Base-by-base conservation (phyloP, 163 green algal genomes). In the Scenedesmus sp. region DNA sequence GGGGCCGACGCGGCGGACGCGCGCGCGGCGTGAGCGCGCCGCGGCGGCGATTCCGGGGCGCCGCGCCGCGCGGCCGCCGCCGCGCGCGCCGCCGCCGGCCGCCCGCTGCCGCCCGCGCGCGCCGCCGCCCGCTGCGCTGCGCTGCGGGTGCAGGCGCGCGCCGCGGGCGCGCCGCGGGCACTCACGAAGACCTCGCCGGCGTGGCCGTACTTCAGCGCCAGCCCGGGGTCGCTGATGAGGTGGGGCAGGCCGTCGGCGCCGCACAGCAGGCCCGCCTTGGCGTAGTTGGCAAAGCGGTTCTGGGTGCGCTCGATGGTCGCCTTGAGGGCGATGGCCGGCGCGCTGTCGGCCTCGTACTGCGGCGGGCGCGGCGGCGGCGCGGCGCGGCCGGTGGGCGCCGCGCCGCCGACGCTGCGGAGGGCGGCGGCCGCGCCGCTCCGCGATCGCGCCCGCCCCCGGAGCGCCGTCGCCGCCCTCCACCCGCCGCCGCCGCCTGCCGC, bases 231-330 rank as follows among this genome's bases (percentile, higher is more conserved):
- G 54, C 94, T 89, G 71, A 99, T 99, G 56, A 99, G 90, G 87
- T 99, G 96, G n/a, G 96, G 96, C 58, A 98, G 91, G 56, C 96
- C 96, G 79, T 99, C 96, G 53, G 91, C 92, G 74, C 96, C 96
- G 92, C 96, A 99, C 76, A 99, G 94, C 83, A 99, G 89, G 63
- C 93, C 92, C 48, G 91, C 75, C 75, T 94, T 95, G 39, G 80
- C 91, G 89, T 99, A 99, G 84, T 94, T 97, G 34, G 87, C 89
- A 84, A 99, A 98, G 63, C 96, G 91, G 63, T 88, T 90, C 85
- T 98, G 89, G 62, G 96, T 99, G 81, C 91, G 92, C 72, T 96
- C 93, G 28, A 98, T 98, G 84, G 93, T 98, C 75, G 95, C 95
- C 65, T 98, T 85, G 48, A 99, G 86, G 9, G 96, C 96, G 57